These are phyloP conservation scores for Ceratocystis papillata DNA, from an alignment of 2,329 filamentous ascomycete species.

Conservation along the genomic window DNA sequence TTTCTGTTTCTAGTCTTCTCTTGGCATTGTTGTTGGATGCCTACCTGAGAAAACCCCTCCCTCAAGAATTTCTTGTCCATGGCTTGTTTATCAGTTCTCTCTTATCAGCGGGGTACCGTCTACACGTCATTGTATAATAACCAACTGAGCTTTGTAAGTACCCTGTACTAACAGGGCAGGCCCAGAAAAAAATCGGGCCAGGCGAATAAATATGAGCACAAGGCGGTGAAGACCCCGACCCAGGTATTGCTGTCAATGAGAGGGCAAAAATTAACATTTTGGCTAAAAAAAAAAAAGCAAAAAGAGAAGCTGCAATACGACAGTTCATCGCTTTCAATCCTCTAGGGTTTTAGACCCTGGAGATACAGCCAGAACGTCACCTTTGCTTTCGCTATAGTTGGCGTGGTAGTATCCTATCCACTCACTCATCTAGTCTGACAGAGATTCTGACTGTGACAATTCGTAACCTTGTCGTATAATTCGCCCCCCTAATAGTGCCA, in stretches of 20 bases:
- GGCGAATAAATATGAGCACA: no score
- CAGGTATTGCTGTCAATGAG: no score
- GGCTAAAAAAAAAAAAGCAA: background rate
- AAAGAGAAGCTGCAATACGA: background rate
- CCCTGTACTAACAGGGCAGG: background rate
- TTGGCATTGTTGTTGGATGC: background rate
- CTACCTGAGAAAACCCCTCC: background rate
- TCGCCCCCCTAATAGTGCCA: background rate
- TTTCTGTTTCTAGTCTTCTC: background rate
- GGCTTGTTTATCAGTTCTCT: background rate
- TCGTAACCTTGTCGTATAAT: background rate
- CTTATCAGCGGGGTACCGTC: slow-evolving; percentile 18
- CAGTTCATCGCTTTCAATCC: background rate
- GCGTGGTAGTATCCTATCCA: no score
- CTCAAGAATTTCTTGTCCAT: background rate
- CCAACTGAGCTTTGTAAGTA: background rate
- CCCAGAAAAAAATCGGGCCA: no score
- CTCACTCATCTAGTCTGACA: no score
- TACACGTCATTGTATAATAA: slow-evolving; percentile 11
- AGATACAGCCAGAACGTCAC: background rate
- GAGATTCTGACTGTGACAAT: no score
- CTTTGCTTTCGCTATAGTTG: no score
- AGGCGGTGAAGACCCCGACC: no score
- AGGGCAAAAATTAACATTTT: background rate
- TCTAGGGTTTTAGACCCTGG: background rate